Conservation (phyloP, 345 rosid species). For the Eucalyptus polybractea region DNA sequence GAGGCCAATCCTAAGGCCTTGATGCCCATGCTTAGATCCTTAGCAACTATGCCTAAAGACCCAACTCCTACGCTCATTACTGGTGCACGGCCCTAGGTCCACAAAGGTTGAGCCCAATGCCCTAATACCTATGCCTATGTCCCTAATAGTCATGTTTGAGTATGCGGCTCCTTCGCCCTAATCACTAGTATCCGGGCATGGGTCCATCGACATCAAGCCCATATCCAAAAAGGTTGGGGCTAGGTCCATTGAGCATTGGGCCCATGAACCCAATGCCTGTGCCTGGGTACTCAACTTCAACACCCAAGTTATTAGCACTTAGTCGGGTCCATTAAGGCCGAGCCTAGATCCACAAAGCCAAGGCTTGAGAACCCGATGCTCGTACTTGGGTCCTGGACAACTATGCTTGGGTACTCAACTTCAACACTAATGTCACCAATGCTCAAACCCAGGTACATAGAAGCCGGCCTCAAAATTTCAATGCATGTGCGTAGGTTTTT, state of each 20-base stretch:
- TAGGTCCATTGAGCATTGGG: not conserved
- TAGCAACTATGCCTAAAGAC: not conserved
- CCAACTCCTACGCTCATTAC: fast-evolving
- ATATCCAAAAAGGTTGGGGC: fast-evolving
- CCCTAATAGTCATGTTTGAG: fast-evolving
- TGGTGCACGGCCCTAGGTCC: fast-evolving
- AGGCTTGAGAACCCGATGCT: not conserved
- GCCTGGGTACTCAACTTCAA: not conserved
- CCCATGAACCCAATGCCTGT: fast-evolving
- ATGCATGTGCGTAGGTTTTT: fast-evolving
- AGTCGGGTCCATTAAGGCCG: fast-evolving
- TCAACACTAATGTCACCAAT: not conserved
- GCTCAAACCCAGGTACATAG: fast-evolving
- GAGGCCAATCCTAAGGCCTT: not conserved
- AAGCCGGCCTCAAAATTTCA: not conserved
- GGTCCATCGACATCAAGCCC: not conserved
- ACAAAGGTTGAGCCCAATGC: not conserved
- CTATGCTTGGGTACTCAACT: not conserved
- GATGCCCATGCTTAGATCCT: not conserved
- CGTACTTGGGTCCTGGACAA: fast-evolving
- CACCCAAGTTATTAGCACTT: fast-evolving
- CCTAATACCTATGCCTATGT: not conserved
- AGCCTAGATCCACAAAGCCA: not conserved
- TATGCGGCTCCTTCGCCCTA: not conserved
- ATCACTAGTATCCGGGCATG: not conserved